phyloP scores from a whole-genome alignment of 441 rosid genomes.

The Pelargonium citronellum region DNA sequence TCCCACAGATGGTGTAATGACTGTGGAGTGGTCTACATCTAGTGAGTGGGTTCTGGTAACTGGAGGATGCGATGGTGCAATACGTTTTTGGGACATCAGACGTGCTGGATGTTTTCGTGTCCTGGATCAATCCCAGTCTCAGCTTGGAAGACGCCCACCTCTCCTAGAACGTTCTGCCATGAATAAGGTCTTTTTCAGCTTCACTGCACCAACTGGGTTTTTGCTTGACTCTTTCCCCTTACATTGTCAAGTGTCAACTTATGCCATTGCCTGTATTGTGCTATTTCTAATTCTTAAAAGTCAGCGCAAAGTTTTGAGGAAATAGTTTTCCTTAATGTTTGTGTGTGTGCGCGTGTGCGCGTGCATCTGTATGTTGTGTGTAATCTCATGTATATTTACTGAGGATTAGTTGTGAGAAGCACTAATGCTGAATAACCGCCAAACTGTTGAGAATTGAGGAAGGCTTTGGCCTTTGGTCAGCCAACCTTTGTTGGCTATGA shows the following conservation, averaged over 20 bases:
- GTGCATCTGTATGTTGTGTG: no score
- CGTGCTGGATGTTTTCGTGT: slow-evolving; percentile 88
- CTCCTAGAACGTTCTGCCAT: slow-evolving; percentile 36
- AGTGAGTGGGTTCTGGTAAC: slow-evolving; percentile 86
- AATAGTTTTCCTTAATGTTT: not conserved
- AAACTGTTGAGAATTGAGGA: no score
- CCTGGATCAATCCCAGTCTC: slow-evolving; percentile 73
- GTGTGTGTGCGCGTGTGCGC: no score
- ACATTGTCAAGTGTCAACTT: slow-evolving; percentile 12
- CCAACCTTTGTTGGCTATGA: not conserved
- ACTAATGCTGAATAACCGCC: no score
- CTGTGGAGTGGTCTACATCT: slow-evolving; percentile 90
- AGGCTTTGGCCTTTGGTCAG: no score
- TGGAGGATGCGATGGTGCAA: slow-evolving; percentile 95
- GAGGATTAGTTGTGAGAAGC: no score
- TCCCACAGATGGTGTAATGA: slow-evolving; percentile 73
- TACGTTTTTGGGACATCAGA: slow-evolving; percentile 93
- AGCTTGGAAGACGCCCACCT: slow-evolving; percentile 80
- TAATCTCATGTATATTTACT: no score
- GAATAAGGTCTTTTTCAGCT: slow-evolving; percentile 47
- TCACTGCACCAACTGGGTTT: not conserved
- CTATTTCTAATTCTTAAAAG: not conserved
- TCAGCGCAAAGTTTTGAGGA: not conserved
- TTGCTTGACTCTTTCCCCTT: slow-evolving; percentile 4
- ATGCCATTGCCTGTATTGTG: not conserved